phyloP scores from a whole-genome alignment of 2,329 filamentous ascomycete genomes.

The Ampelomyces quisqualis region DNA sequence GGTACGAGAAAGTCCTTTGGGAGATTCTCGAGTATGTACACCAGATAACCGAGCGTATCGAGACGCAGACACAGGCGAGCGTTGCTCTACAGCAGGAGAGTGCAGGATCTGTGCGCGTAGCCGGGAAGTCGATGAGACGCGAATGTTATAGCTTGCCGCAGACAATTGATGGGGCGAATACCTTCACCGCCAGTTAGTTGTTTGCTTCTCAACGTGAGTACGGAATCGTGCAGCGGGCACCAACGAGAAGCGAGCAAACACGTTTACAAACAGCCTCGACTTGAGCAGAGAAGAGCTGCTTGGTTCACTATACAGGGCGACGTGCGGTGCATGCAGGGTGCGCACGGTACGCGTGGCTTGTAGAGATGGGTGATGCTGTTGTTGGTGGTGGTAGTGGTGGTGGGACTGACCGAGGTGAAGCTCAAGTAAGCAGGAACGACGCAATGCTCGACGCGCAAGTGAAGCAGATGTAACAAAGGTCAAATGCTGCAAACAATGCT shows the following conservation, averaged over 20 bases:
- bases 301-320: too few species aligned
- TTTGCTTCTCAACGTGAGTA: conserved; percentile 31
- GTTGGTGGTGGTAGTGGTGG: too few species aligned
- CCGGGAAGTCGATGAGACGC: conserved; percentile 27
- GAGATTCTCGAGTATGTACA: conserved; percentile 20
- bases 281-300: not conserved
- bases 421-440: conserved; percentile 14
- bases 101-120: conserved; percentile 35
- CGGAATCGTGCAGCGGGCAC: conserved; percentile 23
- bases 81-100: conserved; percentile 29
- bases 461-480: conserved; percentile 22
- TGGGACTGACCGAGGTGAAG: conserved; percentile 22
- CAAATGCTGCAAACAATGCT: conserved; percentile 46
- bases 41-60: conserved; percentile 30
- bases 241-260: conserved; percentile 31
- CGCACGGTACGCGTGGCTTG: conserved; percentile 1
- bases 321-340: too few species aligned
- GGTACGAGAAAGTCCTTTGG: conserved; percentile 13
- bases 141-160: conserved; percentile 30
- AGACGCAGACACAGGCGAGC: conserved; percentile 14
- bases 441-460: conserved; percentile 11
- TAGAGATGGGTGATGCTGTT: too few species aligned
- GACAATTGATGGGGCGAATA: conserved; percentile 18
- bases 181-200: conserved; percentile 41
- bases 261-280: conserved; percentile 34